Base-by-base conservation (phyloP, 2,329 filamentous ascomycete species). In the Trichoderma oligosporum region DNA sequence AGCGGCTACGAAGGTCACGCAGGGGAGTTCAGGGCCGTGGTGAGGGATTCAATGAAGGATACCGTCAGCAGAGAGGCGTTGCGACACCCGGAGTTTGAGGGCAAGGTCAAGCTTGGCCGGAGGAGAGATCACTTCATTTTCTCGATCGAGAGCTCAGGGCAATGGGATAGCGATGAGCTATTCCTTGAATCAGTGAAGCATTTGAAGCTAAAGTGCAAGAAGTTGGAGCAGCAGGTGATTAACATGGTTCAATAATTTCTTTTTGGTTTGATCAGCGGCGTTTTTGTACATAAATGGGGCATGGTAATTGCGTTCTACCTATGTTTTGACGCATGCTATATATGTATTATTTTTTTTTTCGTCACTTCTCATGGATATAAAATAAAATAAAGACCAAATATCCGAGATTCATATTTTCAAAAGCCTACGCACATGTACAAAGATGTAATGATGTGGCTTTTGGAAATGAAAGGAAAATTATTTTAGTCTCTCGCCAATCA, bases 61-160 rank as follows among this genome's bases (percentile, higher is more conserved):
- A 97, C 93, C 0, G 93, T 99, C 61, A 95, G 89, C 73, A 84
- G 94, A 64, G 95, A 99, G 76, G 94, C 88, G 68, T 74, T 99
- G 68, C 85, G 94, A 48, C 93, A 99, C 70, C 81, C 86, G 24
- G 94, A 97, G 75, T 97, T 99, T 76, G 84, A 94, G 74, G 89
- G 86, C 70, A 99, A 97, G 78, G 94, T 99, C 62, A 92, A 91
- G 78, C 83, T 99, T 29, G 94, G 94, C 41, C 82, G 95, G 55
- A 79, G 91, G 66, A 81, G 91, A 63, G 94, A 99, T 72, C 95
- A 99, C 76, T 99, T 99, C 73, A 97, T 99, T 73, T 99, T 94
- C 79, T 88, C 85, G 55, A 82, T 99, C 33, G 94, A 99, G 79
- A 97, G 92, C 77, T 87, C 91, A 0, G 95, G 94, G 5, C 94